These are phyloP conservation scores for Bisporella sp. DNA, from an alignment of 2,329 filamentous ascomycete species.

Conservation along the genomic window DNA sequence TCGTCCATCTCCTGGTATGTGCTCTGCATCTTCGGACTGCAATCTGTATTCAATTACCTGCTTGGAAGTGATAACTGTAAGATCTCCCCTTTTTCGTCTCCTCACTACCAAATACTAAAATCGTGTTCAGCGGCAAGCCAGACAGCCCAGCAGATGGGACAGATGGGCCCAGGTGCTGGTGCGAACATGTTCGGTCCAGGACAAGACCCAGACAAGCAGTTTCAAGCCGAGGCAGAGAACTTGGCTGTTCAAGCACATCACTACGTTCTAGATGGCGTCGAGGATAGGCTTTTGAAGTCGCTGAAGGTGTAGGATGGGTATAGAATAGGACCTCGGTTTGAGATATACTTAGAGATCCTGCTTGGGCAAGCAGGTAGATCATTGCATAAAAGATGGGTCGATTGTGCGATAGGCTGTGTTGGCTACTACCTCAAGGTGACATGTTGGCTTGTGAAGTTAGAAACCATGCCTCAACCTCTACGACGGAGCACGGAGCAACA, in stretches of 20 bases:
- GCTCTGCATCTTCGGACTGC: constrained; percentile 89
- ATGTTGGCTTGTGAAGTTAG: too few species aligned
- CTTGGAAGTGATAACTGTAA: constrained; percentile 92
- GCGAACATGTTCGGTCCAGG: constrained; percentile 80
- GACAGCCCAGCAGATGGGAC: constrained; percentile 76
- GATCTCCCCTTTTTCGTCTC: constrained; percentile 21
- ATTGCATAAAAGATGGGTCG: too few species aligned
- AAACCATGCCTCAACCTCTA: too few species aligned
- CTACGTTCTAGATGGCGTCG: constrained; percentile 82
- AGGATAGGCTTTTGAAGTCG: constrained; percentile 67
- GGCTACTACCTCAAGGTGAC: too few species aligned
- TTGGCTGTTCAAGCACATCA: constrained; percentile 90
- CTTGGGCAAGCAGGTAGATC: too few species aligned
- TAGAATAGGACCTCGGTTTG: background rate
- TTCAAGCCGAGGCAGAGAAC: constrained; percentile 88
- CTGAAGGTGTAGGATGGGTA: constrained; percentile 18
- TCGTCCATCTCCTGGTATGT: constrained; percentile 99
- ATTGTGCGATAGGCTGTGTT: too few species aligned
- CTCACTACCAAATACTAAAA: constrained; percentile 1
- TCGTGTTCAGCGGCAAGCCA: constrained; percentile 70
- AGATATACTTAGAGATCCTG: too few species aligned
- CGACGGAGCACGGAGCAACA: too few species aligned
- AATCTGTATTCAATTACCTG: constrained; percentile 95
- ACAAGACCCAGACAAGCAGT: constrained; percentile 93
- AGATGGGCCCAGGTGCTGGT: constrained; percentile 59